Evolutionary conservation across 306 rosid genomes (phyloP).

Genomic region (Psophocarpus tetragonolobus): DNA sequence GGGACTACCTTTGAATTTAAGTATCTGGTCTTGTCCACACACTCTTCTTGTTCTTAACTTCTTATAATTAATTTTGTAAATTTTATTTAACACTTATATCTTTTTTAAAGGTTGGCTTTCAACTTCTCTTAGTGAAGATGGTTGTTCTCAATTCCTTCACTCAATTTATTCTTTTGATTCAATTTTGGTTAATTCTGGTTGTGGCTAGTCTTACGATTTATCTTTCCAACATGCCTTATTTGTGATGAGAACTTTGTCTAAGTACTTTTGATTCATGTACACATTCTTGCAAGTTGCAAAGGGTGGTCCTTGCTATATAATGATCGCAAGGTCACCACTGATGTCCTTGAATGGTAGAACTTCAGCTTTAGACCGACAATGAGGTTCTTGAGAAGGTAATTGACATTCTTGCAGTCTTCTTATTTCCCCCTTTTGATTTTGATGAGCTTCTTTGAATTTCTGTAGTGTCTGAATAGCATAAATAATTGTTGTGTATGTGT

Average conservation of each 20-base stretch:
- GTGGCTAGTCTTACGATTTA: not conserved
- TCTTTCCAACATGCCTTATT: not conserved
- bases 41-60: not conserved
- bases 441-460: constrained; percentile 36
- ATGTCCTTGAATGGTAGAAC: constrained; percentile 96
- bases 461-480: not conserved
- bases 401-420: constrained; percentile 1
- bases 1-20: constrained; percentile 3
- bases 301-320: constrained; percentile 79
- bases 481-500: not conserved
- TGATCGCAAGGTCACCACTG: constrained; percentile 60
- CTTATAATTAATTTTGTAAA: not conserved
- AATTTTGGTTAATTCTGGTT: constrained; percentile 22
- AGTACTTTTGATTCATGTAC: constrained; percentile 11
- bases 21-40: constrained; percentile 11
- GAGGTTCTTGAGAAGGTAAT: constrained; percentile 77
- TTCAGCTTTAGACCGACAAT: constrained; percentile 83
- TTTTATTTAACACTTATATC: not conserved
- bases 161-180: too few relatives aligned
- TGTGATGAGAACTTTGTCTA: not conserved
- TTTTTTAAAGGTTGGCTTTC: not conserved
- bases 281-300: constrained; percentile 76
- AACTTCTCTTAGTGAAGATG: not conserved
- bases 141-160: not conserved
- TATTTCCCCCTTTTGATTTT: not conserved